These are phyloP conservation scores for Xylaria longipes DNA, from an alignment of 495 filamentous ascomycete species.

Conservation along the genomic window DNA sequence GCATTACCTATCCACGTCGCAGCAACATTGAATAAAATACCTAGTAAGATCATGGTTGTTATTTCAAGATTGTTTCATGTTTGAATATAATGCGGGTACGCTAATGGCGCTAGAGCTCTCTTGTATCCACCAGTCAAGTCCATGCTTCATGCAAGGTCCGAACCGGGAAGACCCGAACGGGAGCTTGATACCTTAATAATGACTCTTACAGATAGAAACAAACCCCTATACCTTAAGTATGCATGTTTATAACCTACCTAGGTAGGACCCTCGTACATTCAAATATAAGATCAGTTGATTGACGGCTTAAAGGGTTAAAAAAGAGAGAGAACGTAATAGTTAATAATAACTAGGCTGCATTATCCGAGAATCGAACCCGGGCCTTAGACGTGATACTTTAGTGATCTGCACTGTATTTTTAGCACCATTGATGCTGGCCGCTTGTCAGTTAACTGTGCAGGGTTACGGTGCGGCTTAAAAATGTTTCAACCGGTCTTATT, in stretches of 20 bases:
- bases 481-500: too few species aligned
- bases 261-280: not conserved
- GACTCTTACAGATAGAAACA: not conserved
- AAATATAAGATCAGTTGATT: too few species aligned
- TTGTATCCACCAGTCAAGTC: not conserved
- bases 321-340: too few species aligned
- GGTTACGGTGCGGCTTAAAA: too few species aligned
- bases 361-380: too few species aligned
- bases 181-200: not conserved
- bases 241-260: not conserved
- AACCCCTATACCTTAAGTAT: not conserved
- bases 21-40: not conserved
- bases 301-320: too few species aligned
- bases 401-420: not conserved
- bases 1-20: not conserved
- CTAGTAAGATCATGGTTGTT: not conserved
- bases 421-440: not conserved
- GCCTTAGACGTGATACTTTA: too few species aligned
- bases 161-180: not conserved
- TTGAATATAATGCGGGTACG: not conserved
- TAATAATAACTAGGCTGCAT: too few species aligned
- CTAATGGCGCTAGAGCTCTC: not conserved
- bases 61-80: slow-evolving; percentile 14
- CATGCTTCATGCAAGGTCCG: not conserved
- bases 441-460: too few species aligned